phyloP scores from a whole-genome alignment of 2,329 filamentous ascomycete species.

The Xylariales sp. region DNA sequence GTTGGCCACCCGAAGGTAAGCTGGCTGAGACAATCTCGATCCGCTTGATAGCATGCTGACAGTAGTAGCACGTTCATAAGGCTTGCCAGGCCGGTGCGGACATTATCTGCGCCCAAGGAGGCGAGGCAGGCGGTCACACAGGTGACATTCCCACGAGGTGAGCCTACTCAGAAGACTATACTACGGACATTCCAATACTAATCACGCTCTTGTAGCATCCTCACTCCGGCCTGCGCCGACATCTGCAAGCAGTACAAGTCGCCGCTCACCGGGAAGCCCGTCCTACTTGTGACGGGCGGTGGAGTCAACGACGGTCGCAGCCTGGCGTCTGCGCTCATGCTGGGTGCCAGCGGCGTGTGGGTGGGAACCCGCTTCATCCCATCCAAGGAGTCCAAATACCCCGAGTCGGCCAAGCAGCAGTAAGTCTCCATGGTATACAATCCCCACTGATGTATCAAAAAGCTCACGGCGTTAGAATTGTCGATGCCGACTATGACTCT shows the following conservation, averaged over 20 bases:
- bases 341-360: constrained; percentile 89
- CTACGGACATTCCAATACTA: too few relatives aligned
- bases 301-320: constrained; percentile 89
- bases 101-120: constrained; percentile 94
- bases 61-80: constrained; percentile 8
- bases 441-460: too few relatives aligned
- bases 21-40: constrained; percentile 87
- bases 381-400: constrained; percentile 9
- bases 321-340: constrained; percentile 83
- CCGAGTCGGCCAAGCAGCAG: constrained; percentile 7
- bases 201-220: too few relatives aligned
- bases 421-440: too few relatives aligned
- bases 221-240: constrained; percentile 86
- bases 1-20: constrained; percentile 97
- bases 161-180: too few relatives aligned
- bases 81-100: constrained; percentile 59
- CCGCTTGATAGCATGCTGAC: background rate
- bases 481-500: constrained; percentile 8
- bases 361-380: constrained; percentile 86
- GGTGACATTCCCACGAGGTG: constrained; percentile 69
- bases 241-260: constrained; percentile 72
- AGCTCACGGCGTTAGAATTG: constrained; percentile 1
- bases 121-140: constrained; percentile 91
- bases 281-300: constrained; percentile 87
- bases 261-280: constrained; percentile 76